These are phyloP conservation scores for Crataegus laevigata DNA, from an alignment of 306 rosid genomes.

Conservation along the genomic window DNA sequence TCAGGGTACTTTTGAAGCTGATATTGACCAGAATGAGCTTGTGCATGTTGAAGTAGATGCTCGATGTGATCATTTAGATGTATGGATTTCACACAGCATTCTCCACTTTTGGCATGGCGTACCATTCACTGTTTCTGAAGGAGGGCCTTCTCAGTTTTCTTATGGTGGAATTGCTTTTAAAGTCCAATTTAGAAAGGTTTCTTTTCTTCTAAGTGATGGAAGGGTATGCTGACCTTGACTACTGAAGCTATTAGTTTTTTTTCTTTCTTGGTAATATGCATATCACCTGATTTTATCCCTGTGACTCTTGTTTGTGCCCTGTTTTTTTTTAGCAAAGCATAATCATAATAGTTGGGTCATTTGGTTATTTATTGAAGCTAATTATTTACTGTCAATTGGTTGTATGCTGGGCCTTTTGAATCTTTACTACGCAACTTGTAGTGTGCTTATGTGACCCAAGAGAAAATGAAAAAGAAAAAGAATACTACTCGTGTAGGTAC, in stretches of 20 bases:
- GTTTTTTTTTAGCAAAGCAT: too few relatives aligned
- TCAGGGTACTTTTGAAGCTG: constrained; percentile 43
- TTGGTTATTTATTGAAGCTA: too few relatives aligned
- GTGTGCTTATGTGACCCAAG: too few relatives aligned
- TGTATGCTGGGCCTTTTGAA: too few relatives aligned
- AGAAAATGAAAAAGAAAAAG: too few relatives aligned
- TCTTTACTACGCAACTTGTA: too few relatives aligned
- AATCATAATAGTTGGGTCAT: too few relatives aligned
- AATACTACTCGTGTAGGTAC: background rate
- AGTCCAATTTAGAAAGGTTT: constrained; percentile 52
- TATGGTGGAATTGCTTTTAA: constrained; percentile 33
- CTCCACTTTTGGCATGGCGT: constrained; percentile 52
- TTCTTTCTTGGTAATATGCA: too few relatives aligned
- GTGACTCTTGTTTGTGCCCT: too few relatives aligned
- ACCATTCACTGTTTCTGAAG: constrained; percentile 32
- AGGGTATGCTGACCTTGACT: constrained; percentile 48
- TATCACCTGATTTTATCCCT: background rate
- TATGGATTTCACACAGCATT: constrained; percentile 69
- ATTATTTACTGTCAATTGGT: too few relatives aligned
- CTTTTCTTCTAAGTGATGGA: constrained; percentile 79
- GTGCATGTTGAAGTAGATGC: constrained; percentile 33
- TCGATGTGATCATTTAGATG: constrained; percentile 53
- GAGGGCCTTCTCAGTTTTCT: constrained; percentile 43
- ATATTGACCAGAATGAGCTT: constrained; percentile 20
- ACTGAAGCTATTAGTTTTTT: background rate